phyloP scores from a whole-genome alignment of 1,284 basidiomycete genomes.

The Amylostereum areolatum region DNA sequence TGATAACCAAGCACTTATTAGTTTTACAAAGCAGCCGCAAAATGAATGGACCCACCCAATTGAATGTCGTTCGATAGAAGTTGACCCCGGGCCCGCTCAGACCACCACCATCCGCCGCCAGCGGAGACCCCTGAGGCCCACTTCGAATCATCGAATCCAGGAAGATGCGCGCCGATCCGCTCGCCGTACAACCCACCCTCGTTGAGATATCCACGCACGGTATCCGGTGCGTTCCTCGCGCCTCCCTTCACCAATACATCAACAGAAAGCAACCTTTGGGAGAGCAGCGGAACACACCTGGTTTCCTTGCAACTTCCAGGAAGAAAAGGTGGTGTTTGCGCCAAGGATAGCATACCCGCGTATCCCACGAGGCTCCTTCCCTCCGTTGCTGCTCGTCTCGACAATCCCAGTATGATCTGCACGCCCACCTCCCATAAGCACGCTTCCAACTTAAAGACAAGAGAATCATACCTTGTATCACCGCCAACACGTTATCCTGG shows the following conservation, averaged over 20 bases:
- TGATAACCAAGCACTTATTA: constrained; percentile 5
- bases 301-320: constrained; percentile 51
- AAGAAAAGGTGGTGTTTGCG: constrained; percentile 31
- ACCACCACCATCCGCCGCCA: constrained; percentile 17
- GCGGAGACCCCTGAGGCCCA: constrained; percentile 35
- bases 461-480: constrained; percentile 37
- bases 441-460: neutral
- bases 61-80: constrained; percentile 47
- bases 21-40: neutral
- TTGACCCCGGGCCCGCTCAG: constrained; percentile 39
- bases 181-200: constrained; percentile 50
- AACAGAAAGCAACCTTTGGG: neutral
- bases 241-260: constrained; percentile 29
- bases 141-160: constrained; percentile 36
- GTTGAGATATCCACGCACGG: constrained; percentile 43
- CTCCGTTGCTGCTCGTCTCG: constrained; percentile 40
- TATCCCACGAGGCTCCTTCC: constrained; percentile 49
- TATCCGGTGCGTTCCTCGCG: constrained; percentile 37
- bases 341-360: constrained; percentile 40
- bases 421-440: neutral
- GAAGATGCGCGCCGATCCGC: constrained; percentile 46
- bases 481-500: constrained; percentile 40
- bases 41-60: constrained; percentile 23
- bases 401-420: constrained; percentile 44
- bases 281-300: constrained; percentile 22